Base-by-base conservation (phyloP, 1,139 yeast species). In the Magnusiomyces suaveolens region DNA sequence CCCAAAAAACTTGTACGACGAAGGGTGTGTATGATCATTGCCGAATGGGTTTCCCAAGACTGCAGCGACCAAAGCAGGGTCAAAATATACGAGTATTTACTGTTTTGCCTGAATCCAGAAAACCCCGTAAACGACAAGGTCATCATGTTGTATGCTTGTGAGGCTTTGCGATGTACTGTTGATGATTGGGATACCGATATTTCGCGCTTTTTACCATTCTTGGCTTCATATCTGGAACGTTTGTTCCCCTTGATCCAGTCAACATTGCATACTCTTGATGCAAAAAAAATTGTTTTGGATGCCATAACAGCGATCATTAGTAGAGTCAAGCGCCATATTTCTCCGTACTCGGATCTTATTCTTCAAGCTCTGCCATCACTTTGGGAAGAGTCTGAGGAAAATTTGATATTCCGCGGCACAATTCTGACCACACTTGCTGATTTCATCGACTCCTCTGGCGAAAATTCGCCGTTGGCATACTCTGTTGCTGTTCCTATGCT, bases 171-270 rank as follows among this genome's bases (percentile, higher is more conserved):
- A 59, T 75, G 79, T 29, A 76, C 86, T 50, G 75, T 89, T 32
- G 92, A 87, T 58, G 97, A 88, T 62, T 88, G 95, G 89, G 92
- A 86, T 59, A 89, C 90, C 66, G 76, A 81, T 46, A 82, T 86
- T 57, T 73, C 72, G 14, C 80, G 75, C 46, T 87, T 92, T 63
- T 71, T 78, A 57, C 89, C 94, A 0, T 88, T 70, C 63, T 72
- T 86, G 54, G 76, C 79, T 43, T 73, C 73, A 1, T 78, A 80
- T 33, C 76, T 87, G 6, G 65, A 70, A 4, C 62, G 64, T 1
- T 66, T 77, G n/a, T 72, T 81, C 47, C 65, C 82, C 18, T 66
- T 72, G 21, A 65, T 84, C 36, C 68, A 82, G 48, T 71, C 74
- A 8, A 70, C 72, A 10, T 75, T 84, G 57, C 71, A 73, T 18